Evolutionary conservation across 306 rosid genomes (phyloP), one percentile per base, ranked within the genome.

Genomic region (Mimosa pudica): DNA sequence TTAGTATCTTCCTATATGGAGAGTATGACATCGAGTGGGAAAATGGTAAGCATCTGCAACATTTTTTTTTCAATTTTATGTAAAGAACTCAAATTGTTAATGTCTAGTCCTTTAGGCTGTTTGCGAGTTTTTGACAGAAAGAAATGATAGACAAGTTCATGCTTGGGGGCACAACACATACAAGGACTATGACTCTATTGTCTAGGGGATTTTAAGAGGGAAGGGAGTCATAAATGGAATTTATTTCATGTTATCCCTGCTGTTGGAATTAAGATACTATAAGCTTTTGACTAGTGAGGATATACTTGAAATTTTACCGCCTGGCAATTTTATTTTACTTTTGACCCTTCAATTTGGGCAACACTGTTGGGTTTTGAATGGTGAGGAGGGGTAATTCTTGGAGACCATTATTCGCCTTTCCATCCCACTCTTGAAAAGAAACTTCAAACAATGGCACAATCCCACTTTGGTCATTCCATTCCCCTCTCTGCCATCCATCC

Each of bases 1-100:
- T 77, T 94, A 86, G 89, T 92, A 57, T 92, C 97, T 84, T 87
- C 89, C 36, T 88, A 87, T 79, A 85, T 94, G 90, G 92, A 87
- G 86, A 86, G 80, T 84, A 84, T 86, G 83, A 90, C 88, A 70
- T 84, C 89, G 45, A 83, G 87, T 45, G 86, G 88, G 77, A 86
- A 86, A 87, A 85, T 74, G 81, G 98, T 88, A 78, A 88, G 91
- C 70, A 76, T 71, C 83, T 82, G 45, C 45, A 75, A 16, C 61
- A 2, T 55, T 55, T 52, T 55, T 17, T 5, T 55, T 55, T 69
- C 18, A 12, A 52, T 71, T 58, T 58, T 13, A 14, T 58, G 44
- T 61, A 61, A 73, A 65, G 30, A 24, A 24, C 30, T 24, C 30
- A 24, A 18, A 57, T 8, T n/a, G 10, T 18, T 7, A 8, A 18